phyloP scores from a whole-genome alignment of 352 stramenopile species.

The Elongisporangium undulatum region DNA sequence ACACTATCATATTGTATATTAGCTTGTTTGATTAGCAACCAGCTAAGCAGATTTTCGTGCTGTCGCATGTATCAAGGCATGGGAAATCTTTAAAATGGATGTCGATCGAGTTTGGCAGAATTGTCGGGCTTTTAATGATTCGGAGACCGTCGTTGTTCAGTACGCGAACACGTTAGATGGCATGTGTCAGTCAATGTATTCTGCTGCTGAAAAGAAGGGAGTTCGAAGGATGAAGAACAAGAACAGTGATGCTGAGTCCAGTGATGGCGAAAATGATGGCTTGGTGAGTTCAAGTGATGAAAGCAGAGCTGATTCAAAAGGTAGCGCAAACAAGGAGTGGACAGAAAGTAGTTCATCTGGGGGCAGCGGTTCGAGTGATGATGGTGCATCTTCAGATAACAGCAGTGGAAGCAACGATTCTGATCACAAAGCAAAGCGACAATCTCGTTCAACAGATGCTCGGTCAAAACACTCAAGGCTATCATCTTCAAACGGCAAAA shows the following conservation, averaged over 20 bases:
- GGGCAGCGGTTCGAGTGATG: conserved; percentile 55
- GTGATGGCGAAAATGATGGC: conserved; percentile 28
- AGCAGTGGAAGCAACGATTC: conserved; percentile 35
- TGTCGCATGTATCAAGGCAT: conserved; percentile 34
- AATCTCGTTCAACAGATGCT: conserved; percentile 4
- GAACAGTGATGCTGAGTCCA: conserved; percentile 11
- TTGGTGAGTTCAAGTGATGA: conserved; percentile 33
- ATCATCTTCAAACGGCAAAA: background rate
- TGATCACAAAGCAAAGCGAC: conserved; percentile 11
- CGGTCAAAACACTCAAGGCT: conserved; percentile 14
- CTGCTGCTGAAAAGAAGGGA: conserved; percentile 52
- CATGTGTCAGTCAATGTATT: conserved; percentile 60
- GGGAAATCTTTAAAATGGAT: conserved; percentile 76
- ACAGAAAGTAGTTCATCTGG: conserved; percentile 58
- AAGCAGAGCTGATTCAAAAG: conserved; percentile 34
- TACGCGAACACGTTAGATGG: conserved; percentile 67
- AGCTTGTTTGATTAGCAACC: conserved; percentile 3
- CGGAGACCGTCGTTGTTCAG: conserved; percentile 70
- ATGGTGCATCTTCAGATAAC: conserved; percentile 26
- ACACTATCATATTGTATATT: background rate
- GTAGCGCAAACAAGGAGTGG: conserved; percentile 59
- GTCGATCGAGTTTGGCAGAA: conserved; percentile 82
- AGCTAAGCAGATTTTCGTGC: background rate
- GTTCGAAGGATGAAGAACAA: conserved; percentile 32
- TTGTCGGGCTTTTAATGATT: conserved; percentile 75